Percentiles rank a stretch among this genome's conserved stretches.
These are phyloP conservation scores for Epichloe typhina DNA, from an alignment of 2,329 filamentous ascomycete species.

Conservation along the genomic window DNA sequence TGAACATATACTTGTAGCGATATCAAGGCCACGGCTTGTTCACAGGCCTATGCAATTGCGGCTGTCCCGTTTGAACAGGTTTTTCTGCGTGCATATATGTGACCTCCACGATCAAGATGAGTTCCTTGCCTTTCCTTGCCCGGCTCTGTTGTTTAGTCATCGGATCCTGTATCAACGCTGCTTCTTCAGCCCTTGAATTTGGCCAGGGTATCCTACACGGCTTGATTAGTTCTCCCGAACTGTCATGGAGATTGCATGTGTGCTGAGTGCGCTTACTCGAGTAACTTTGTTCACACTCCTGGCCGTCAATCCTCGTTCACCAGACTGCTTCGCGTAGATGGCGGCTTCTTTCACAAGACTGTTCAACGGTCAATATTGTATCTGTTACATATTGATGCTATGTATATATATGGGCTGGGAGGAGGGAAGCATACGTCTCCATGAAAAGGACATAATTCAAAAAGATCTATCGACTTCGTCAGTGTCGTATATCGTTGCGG, in stretches of 20 bases:
- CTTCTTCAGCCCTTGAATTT: slow-evolving; percentile 52
- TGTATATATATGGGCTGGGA: neutral
- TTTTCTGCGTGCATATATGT: neutral
- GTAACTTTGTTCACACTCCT: slow-evolving; percentile 67
- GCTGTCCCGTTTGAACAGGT: neutral
- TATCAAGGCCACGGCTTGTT: neutral
- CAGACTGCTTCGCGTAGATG: slow-evolving; percentile 60
- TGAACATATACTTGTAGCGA: neutral
- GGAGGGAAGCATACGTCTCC: slow-evolving; percentile 34
- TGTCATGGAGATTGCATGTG: neutral
- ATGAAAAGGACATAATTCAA: slow-evolving; percentile 77
- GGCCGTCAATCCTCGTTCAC: slow-evolving; percentile 61
- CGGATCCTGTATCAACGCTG: neutral
- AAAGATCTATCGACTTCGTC: slow-evolving; percentile 50
- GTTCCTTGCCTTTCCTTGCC: neutral
- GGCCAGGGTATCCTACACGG: slow-evolving; percentile 45
- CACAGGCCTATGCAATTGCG: neutral
- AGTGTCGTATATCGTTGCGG: slow-evolving; percentile 10
- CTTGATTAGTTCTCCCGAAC: neutral
- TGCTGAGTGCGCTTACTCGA: slow-evolving; percentile 37
- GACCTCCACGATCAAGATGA: neutral
- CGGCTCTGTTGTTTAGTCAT: neutral
- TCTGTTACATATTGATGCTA: too few relatives aligned
- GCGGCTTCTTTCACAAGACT: slow-evolving; percentile 70
- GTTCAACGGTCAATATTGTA: neutral